phyloP scores from a whole-genome alignment of 1,284 basidiomycete genomes.

The Sporisorium exsertum region DNA sequence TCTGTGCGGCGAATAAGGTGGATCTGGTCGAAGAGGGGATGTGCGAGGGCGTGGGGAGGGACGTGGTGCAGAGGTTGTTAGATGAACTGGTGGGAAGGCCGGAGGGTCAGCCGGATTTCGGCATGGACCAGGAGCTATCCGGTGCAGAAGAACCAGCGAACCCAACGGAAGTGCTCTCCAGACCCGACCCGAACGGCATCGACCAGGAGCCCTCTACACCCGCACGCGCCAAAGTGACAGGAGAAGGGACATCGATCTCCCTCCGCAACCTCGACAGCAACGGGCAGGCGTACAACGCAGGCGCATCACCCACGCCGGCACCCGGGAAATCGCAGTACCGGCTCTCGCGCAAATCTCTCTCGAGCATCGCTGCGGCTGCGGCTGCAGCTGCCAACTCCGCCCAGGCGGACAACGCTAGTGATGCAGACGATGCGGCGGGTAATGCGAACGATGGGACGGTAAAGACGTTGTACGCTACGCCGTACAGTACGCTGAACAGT shows the following conservation, averaged over 20 bases:
- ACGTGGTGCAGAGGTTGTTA: conserved; percentile 19
- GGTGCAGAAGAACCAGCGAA: conserved; percentile 33
- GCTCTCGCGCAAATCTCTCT: conserved; percentile 29
- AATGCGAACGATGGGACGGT: conserved; percentile 26
- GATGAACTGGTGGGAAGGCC: conserved; percentile 21
- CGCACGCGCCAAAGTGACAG: neutral
- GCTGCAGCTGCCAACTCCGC: conserved; percentile 7
- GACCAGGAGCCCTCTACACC: neutral
- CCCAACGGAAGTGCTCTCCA: conserved; percentile 32
- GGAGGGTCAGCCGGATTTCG: conserved; percentile 33
- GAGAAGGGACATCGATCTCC: conserved; percentile 3
- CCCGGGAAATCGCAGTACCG: conserved; percentile 2
- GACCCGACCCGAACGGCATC: conserved; percentile 35
- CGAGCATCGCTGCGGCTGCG: conserved; percentile 22
- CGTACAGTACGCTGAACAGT: conserved; percentile 25
- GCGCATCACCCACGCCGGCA: conserved; percentile 9
- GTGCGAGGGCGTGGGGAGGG: conserved; percentile 4
- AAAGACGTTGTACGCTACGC: conserved; percentile 34
- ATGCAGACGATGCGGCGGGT: conserved; percentile 7
- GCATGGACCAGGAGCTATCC: conserved; percentile 5
- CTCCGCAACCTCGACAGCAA: neutral
- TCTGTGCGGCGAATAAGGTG: conserved; percentile 57
- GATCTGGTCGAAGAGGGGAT: conserved; percentile 29
- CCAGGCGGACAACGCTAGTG: neutral
- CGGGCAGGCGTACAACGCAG: neutral